Percentiles rank a stretch among this genome's conserved stretches.
phyloP scores from a whole-genome alignment of 345 rosid species.

The Salix caprea region DNA sequence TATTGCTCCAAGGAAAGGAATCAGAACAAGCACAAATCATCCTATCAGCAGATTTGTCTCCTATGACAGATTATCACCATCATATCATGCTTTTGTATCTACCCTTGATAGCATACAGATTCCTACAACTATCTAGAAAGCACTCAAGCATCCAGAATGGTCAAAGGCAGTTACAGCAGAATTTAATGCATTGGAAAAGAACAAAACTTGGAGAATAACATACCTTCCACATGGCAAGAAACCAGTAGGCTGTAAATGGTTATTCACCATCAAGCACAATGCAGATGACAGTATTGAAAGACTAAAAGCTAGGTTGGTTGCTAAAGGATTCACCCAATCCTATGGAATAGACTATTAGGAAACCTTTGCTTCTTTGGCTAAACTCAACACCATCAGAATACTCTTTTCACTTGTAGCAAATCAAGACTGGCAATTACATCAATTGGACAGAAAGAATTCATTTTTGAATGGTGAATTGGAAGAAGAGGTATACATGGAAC shows the following conservation, averaged over 20 bases:
- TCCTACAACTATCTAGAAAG: too few species aligned
- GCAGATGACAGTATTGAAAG: neutral
- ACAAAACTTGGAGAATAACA: too few species aligned
- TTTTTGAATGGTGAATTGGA: too few species aligned
- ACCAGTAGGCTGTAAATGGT: neutral
- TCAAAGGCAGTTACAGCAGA: too few species aligned
- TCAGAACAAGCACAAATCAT: neutral
- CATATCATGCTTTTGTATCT: neutral
- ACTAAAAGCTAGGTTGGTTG: neutral
- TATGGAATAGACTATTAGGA: neutral
- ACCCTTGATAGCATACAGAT: neutral
- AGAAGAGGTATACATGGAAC: too few species aligned
- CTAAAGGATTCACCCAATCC: neutral
- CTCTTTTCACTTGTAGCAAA: too few species aligned
- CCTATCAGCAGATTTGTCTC: neutral
- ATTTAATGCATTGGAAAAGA: too few species aligned
- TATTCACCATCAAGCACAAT: neutral
- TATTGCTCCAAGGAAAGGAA: neutral
- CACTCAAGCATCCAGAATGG: too few species aligned
- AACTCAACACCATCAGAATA: neutral
- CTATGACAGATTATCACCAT: neutral
- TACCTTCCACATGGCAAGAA: neutral
- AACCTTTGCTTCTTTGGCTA: neutral
- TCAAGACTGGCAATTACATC: too few species aligned
- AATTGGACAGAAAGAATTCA: too few species aligned